A percentile compares a stretch with the other conserved stretches of the same genome.
These are phyloP conservation scores for Calocybe gambosa DNA, from an alignment of 1,284 basidiomycete species.

Conservation along the genomic window DNA sequence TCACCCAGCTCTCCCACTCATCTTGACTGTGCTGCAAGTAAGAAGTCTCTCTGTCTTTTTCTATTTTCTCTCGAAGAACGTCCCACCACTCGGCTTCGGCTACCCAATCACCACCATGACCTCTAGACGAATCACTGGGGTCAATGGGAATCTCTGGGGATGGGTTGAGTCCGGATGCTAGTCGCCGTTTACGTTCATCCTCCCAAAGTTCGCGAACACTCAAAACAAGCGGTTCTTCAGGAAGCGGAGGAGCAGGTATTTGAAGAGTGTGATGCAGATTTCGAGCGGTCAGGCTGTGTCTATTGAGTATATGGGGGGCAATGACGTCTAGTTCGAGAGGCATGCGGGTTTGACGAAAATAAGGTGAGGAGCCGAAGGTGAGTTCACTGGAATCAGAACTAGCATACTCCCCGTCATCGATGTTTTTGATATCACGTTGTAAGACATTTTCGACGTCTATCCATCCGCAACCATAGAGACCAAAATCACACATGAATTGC, in stretches of 20 bases:
- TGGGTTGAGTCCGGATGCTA: conserved; percentile 58
- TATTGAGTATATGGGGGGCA: conserved; percentile 83
- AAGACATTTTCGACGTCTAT: conserved; percentile 65
- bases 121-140: conserved; percentile 52
- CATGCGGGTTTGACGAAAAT: conserved; percentile 66
- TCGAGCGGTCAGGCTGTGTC: conserved; percentile 60
- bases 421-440: conserved; percentile 40
- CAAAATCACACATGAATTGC: conserved; percentile 95
- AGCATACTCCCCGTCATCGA: conserved; percentile 23
- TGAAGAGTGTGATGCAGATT: conserved; percentile 71
- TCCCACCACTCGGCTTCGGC: conserved; percentile 68
- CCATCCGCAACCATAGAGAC: conserved; percentile 92
- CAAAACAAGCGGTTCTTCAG: conserved; percentile 76
- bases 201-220: conserved; percentile 94
- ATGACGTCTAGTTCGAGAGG: conserved; percentile 81
- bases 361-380: conserved; percentile 40
- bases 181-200: conserved; percentile 76
- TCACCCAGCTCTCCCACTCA: conserved; percentile 59
- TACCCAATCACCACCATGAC: conserved; percentile 57
- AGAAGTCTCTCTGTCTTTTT: conserved; percentile 31
- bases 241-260: conserved; percentile 44
- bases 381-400: conserved; percentile 13
- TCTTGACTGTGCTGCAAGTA: conserved; percentile 31
- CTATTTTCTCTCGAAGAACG: conserved; percentile 50
- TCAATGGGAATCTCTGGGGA: conserved; percentile 65